Evolutionary conservation across 2,329 filamentous ascomycete species (phyloP).

Genomic region (Penicillium sp.): DNA sequence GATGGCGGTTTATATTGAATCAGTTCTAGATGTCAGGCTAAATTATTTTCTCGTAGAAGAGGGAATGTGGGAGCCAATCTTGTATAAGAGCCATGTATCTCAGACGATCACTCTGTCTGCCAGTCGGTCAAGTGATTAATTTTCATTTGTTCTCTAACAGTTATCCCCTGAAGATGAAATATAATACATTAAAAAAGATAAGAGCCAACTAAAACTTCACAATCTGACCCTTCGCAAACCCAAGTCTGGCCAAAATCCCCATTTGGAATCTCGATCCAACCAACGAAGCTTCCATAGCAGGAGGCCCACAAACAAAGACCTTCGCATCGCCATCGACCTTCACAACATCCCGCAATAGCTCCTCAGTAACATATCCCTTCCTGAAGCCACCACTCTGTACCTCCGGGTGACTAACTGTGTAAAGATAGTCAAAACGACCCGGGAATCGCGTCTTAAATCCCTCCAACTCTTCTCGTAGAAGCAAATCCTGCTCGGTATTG

Average conservation of each 20-base stretch:
- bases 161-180: not conserved
- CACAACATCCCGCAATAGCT: slow-evolving; percentile 54
- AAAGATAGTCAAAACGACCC: slow-evolving; percentile 56
- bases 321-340: slow-evolving; percentile 48
- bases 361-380: slow-evolving; percentile 59
- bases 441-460: slow-evolving; percentile 51
- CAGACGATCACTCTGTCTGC: not conserved
- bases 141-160: no score
- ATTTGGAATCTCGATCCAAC: slow-evolving; percentile 29
- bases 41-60: not conserved
- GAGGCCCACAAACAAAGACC: slow-evolving; percentile 68
- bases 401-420: slow-evolving; percentile 52
- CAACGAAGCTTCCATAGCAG: slow-evolving; percentile 58
- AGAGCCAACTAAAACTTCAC: slow-evolving; percentile 51
- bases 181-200: not conserved
- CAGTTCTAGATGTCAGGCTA: not conserved
- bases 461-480: slow-evolving; percentile 57
- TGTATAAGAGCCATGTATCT: not conserved
- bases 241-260: slow-evolving; percentile 58
- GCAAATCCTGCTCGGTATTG: slow-evolving; percentile 62
- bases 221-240: slow-evolving; percentile 58
- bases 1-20: not conserved
- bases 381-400: slow-evolving; percentile 41
- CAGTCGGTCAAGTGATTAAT: not conserved
- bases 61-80: not conserved